Conservation (phyloP, 257 asterid species). For the Fraxinus anomala region DNA sequence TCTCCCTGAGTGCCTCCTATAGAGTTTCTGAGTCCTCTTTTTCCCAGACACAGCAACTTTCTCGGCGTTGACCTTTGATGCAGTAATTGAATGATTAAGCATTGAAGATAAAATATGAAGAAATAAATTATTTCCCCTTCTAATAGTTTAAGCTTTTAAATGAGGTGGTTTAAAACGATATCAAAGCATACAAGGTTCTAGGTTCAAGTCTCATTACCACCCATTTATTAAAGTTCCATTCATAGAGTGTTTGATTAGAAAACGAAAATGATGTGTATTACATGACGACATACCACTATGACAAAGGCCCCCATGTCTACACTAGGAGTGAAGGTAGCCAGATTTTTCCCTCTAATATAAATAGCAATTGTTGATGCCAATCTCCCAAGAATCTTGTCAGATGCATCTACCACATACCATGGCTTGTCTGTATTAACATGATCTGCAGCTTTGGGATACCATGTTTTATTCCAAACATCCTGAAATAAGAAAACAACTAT, state of each 20-base stretch:
- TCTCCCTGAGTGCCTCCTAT: constrained; percentile 91
- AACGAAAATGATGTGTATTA: background rate
- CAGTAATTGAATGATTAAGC: constrained; percentile 17
- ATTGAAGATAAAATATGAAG: background rate
- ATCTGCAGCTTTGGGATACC: constrained; percentile 95
- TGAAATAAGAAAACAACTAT: constrained; percentile 32
- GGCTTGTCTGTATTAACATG: constrained; percentile 79
- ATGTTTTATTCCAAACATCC: constrained; percentile 94
- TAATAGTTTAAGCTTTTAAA: background rate
- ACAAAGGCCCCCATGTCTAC: constrained; percentile 99
- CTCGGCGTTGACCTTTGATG: constrained; percentile 76
- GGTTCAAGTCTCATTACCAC: background rate
- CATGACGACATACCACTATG: constrained; percentile 61
- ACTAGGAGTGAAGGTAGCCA: constrained; percentile 88
- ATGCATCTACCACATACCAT: constrained; percentile 91
- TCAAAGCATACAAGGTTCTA: background rate
- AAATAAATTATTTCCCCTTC: background rate
- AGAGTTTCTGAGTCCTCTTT: constrained; percentile 80
- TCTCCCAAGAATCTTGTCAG: constrained; percentile 89
- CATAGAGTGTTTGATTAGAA: constrained; percentile 11
- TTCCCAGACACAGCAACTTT: constrained; percentile 91
- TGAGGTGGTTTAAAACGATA: background rate
- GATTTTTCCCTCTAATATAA: constrained; percentile 87
- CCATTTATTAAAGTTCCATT: background rate
- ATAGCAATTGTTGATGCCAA: constrained; percentile 89